Evolutionary conservation across 163 green algal species (phyloP).

Genomic region (Prototheca wickerhamii): DNA sequence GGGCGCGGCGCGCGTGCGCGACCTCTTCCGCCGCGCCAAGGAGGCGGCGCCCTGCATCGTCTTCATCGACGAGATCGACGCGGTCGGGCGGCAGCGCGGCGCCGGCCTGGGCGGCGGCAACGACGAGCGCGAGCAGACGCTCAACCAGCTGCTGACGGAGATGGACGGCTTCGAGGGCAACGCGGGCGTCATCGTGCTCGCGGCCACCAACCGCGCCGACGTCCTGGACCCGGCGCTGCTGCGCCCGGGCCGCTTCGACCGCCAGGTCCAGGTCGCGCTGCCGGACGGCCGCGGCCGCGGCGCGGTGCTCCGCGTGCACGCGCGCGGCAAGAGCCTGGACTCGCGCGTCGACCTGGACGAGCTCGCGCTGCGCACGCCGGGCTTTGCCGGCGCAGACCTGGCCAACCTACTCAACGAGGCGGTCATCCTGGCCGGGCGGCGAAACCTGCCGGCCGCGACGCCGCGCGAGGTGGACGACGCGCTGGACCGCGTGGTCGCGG

Average conservation of each 20-base stretch:
- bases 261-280: constrained; percentile 87
- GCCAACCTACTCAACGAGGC: constrained; percentile 99
- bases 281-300: constrained; percentile 88
- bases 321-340: constrained; percentile 90
- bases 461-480: constrained; percentile 80
- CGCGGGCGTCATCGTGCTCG: constrained; percentile 80
- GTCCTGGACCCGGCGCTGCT: constrained; percentile 84
- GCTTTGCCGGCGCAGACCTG: constrained; percentile 93
- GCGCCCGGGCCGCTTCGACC: constrained; percentile 80
- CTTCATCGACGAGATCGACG: constrained; percentile 99
- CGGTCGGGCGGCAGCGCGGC: constrained; percentile 86
- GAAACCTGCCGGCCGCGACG: constrained; percentile 65
- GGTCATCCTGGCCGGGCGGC: constrained; percentile 88
- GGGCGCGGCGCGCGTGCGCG: constrained; percentile 88
- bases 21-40: constrained; percentile 87
- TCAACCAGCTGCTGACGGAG: constrained; percentile 98
- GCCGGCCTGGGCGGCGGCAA: constrained; percentile 95
- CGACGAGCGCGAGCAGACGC: constrained; percentile 98
- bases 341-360: constrained; percentile 81
- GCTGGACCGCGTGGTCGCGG: constrained; percentile 90
- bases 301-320: constrained; percentile 91
- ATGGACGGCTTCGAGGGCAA: constrained; percentile 97
- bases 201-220: constrained; percentile 76
- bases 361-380: constrained; percentile 79
- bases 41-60: constrained; percentile 98